Conservation (phyloP, 495 filamentous ascomycete genomes). For the Neurospora sublineolata region DNA sequence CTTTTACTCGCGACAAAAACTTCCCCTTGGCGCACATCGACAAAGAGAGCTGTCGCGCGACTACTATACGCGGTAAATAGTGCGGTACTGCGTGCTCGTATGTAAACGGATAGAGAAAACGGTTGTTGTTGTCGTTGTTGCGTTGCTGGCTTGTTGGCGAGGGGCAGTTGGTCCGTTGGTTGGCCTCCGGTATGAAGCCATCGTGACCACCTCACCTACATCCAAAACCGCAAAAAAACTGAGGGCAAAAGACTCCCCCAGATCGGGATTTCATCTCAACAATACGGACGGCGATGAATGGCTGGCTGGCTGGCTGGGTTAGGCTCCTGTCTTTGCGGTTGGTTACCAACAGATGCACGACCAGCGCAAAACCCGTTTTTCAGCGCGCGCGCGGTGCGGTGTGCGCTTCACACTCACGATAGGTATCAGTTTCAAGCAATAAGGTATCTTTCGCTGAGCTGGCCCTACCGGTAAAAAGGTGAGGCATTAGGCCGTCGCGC, state of each 20-base stretch:
- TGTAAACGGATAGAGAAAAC: neutral
- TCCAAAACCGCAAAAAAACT: neutral
- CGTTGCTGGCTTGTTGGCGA: neutral
- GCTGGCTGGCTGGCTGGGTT: neutral
- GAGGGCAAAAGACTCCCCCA: neutral
- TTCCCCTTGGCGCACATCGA: neutral
- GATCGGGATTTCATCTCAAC: conserved; percentile 4
- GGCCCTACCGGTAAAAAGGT: neutral
- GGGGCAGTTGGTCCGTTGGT: neutral
- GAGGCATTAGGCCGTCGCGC: neutral
- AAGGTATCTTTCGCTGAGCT: neutral
- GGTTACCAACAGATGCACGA: neutral
- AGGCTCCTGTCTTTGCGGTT: neutral
- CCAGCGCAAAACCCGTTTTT: neutral
- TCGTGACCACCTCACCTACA: neutral
- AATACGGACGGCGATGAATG: neutral
- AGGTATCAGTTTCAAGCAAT: neutral
- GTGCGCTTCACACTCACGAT: neutral
- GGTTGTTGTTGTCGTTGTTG: neutral
- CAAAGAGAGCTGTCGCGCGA: neutral
- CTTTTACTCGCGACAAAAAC: neutral
- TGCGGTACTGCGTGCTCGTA: neutral
- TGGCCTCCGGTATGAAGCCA: neutral
- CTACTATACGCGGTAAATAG: neutral
- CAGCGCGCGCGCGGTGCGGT: neutral